A percentile compares a stretch with the other conserved stretches of the same genome.
These are phyloP conservation scores for Miscanthus lutarioriparius DNA, from an alignment of 176 grass and related monocot species.

Conservation along the genomic window DNA sequence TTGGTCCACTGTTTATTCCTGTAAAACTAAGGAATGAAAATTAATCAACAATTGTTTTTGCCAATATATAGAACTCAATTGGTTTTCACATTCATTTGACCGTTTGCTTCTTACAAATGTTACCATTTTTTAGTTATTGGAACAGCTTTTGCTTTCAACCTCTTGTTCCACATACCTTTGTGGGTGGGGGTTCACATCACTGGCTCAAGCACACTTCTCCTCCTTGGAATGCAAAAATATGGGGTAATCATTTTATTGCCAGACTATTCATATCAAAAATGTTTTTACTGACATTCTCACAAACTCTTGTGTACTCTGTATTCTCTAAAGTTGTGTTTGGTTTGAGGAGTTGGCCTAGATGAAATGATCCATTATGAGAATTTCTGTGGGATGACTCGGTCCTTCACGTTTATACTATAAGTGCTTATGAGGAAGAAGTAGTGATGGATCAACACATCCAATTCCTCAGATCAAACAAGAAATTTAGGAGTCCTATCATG, in stretches of 20 bases:
- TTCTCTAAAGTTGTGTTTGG: background rate
- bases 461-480: background rate
- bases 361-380: background rate
- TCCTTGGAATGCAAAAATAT: conserved; percentile 70
- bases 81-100: background rate
- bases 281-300: background rate
- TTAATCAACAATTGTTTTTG: background rate
- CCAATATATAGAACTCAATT: background rate
- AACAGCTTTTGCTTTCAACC: conserved; percentile 73
- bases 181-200: conserved; percentile 78
- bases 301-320: background rate
- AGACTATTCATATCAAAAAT: background rate
- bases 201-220: conserved; percentile 61
- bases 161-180: conserved; percentile 71
- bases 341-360: background rate
- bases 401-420: background rate
- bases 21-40: background rate
- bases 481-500: background rate
- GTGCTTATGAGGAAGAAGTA: background rate
- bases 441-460: background rate
- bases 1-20: too few species aligned
- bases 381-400: background rate
- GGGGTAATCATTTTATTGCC: conserved; percentile 51
- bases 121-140: conserved; percentile 48
- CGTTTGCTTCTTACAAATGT: background rate